Evolutionary conservation across 306 rosid species (phyloP), one percentile per base, ranked within the genome.

Genomic region (Quercus variabilis): DNA sequence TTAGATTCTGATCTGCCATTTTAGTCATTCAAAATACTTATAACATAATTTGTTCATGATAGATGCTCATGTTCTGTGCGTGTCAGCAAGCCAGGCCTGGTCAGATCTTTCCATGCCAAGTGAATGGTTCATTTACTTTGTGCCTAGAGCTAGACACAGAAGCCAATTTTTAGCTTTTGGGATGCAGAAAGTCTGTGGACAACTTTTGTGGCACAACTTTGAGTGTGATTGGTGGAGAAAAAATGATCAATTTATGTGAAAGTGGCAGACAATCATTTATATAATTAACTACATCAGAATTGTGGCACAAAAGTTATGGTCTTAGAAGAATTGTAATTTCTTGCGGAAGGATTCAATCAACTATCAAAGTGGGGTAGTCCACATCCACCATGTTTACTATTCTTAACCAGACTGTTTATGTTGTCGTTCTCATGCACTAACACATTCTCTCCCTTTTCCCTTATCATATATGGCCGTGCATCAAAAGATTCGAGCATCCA

Each of bases 391-490:
- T 12, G 55, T 26, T 79, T 63, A 83, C 74, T 58, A 33, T 59
- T 75, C 33, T 83, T 81, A 79, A 52, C 76, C 55, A 69, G 74
- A 54, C 75, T 19, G 0, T 70, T 10, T n/a, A 55, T 21, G 18
- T 11, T 75, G 65, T 78, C 59, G 69, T 79, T 75, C 26, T 55
- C 64, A 19, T 43, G 69, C 67, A 20, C 49, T 67, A 60, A 75
- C 6, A n/a, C 25, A 63, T 59, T 58, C 46, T 52, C 14, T 0
- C 20, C 71, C 25, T 33, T 67, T 30, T 55, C 19, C 30, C 28
- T 26, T 12, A 49, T 49, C 18, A 26, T 69, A 3, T 21, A 13
- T 31, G 14, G 38, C 33, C 58, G 1, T 23, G 56, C 15, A 14
- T 21, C 74, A 19, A 69, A 69, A 46, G 55, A 38, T 69, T 69